A percentile compares a stretch with the other conserved stretches of the same genome.
These are phyloP conservation scores for Cryptosporidium baileyi DNA, from an alignment of 169 alveolate species.

Conservation along the genomic window DNA sequence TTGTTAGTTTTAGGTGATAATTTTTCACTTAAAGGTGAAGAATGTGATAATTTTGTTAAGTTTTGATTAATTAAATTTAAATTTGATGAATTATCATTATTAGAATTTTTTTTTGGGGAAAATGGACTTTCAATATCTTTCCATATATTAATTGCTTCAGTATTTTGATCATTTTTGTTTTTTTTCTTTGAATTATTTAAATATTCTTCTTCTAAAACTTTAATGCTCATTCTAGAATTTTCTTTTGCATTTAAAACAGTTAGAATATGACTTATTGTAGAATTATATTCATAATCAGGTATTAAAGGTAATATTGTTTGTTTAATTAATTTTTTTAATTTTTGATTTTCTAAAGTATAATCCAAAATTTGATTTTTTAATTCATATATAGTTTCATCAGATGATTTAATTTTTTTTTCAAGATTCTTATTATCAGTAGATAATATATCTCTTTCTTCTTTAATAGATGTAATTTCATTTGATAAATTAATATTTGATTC, in stretches of 20 bases:
- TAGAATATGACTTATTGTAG: constrained; percentile 50
- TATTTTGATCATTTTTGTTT: neutral
- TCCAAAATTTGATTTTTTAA: constrained; percentile 46
- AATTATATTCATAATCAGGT: constrained; percentile 37
- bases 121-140: constrained; percentile 46
- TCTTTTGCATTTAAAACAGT: constrained; percentile 55
- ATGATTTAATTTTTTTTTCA: constrained; percentile 5
- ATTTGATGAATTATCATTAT: neutral
- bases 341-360: constrained; percentile 62
- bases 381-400: constrained; percentile 19
- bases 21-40: neutral
- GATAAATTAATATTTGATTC: neutral
- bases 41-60: neutral
- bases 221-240: constrained; percentile 46
- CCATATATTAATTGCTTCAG: constrained; percentile 15
- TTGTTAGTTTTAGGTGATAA: neutral
- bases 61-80: neutral
- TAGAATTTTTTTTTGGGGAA: constrained; percentile 1
- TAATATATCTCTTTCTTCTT: constrained; percentile 44
- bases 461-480: neutral
- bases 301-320: constrained; percentile 43
- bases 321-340: constrained; percentile 49
- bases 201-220: constrained; percentile 38
- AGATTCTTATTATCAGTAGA: constrained; percentile 17
- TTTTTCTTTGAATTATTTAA: neutral